These are phyloP conservation scores for Capsella bursapastoris DNA, from an alignment of 345 rosid genomes.

Conservation along the genomic window DNA sequence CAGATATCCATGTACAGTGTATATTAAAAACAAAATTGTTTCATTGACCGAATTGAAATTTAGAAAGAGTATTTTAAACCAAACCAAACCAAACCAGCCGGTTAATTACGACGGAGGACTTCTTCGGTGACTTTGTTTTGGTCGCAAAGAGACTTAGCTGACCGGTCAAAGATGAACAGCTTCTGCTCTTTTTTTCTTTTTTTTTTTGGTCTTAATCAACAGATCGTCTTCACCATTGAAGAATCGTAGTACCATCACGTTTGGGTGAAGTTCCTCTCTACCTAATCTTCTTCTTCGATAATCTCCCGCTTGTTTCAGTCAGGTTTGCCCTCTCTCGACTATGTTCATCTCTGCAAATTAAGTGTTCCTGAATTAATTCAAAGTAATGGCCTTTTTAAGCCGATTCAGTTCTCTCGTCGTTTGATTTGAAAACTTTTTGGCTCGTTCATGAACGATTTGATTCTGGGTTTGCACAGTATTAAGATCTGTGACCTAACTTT, in stretches of 20 bases:
- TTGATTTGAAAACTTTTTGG: constrained; percentile 3
- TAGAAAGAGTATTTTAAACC: neutral
- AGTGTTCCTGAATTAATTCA: neutral
- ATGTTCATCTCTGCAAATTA: neutral
- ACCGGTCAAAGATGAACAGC: constrained; percentile 32
- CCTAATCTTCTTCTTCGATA: constrained; percentile 22
- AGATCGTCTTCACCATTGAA: constrained; percentile 12
- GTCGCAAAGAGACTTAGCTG: neutral
- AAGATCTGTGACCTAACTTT: constrained; percentile 9
- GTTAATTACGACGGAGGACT: neutral
- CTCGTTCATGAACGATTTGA: constrained; percentile 26
- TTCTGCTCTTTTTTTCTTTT: neutral
- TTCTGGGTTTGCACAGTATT: constrained; percentile 9
- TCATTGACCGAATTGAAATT: neutral
- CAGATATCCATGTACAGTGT: neutral
- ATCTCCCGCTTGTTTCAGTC: constrained; percentile 22
- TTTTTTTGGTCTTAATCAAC: neutral
- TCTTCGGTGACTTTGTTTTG: neutral
- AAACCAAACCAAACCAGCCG: neutral
- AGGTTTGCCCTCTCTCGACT: constrained; percentile 35
- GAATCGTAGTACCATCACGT: constrained; percentile 10
- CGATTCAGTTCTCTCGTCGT: neutral
- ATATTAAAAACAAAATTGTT: neutral
- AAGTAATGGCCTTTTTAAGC: constrained; percentile 2
- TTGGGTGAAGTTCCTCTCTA: constrained; percentile 15